Base-by-base conservation (phyloP, 116 monocot genomes). In the Trichopus zeylanicus region DNA sequence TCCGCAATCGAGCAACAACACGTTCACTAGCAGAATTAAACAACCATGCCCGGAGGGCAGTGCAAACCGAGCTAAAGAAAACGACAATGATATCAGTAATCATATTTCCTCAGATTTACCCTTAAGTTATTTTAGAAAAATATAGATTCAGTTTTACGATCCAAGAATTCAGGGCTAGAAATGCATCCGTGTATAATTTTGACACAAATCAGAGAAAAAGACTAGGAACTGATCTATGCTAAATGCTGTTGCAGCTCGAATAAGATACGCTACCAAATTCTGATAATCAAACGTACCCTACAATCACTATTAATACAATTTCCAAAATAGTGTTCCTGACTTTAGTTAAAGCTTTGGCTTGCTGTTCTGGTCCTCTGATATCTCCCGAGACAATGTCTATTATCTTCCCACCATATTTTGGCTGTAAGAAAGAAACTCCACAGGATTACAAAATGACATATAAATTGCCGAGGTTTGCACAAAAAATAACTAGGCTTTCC, bases 11-110 rank as follows among this genome's bases (percentile, higher is more conserved):
- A 63, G 98, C 98, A 75, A 98, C 98, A 13, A 98, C 88, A 59
- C 88, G 84, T 75, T 98, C 98, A 77, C 98, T 98, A 31, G 98
- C 87, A 71, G 91, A 87, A 80, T 63, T 88, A 65, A 98, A 98
- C 25, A 98, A 46, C 98, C 98, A 98, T 63, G 98, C 76, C 26
- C 98, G 71, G 18, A 98, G 33, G 4, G 69, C 67, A 29, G 91
- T 72, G 71, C 87, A 91, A 57, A 98, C 70, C 35, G 98, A 81
- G 53, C 98, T 98, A 71, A 51, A 65, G 53, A 31, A 58, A 33
- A 55, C 31, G 23, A 55, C 13, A 13, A n/a, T 32, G 15, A 59
- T 28, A 42, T 39, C 47, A 67, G 25, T 26, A 8, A 24, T 67
- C 7, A 54, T 19, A 48, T 32, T 35, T 39, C n/a, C 42, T n/a